Conservation (phyloP, 208 protist genomes). For the Porcisia deanei region DNA sequence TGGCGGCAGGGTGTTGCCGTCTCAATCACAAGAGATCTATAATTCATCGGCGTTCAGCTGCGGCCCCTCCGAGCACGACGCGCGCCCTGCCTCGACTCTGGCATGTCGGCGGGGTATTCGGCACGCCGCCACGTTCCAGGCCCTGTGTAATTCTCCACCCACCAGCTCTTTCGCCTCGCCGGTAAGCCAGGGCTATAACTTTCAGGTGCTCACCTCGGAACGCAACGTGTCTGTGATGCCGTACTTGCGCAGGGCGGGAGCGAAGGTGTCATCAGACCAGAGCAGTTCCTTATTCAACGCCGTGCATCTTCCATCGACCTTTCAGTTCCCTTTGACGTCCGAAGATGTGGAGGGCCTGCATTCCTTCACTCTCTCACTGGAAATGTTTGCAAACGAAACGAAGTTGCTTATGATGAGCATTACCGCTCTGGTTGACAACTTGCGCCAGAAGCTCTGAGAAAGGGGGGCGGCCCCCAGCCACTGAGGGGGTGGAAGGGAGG, state of each 20-base stretch:
- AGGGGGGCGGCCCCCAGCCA: neutral
- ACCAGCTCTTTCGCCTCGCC: constrained; percentile 22
- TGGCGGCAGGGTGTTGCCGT: neutral
- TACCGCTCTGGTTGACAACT: constrained; percentile 66
- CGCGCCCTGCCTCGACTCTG: neutral
- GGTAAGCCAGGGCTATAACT: constrained; percentile 25
- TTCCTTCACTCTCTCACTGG: constrained; percentile 71
- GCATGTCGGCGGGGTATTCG: neutral
- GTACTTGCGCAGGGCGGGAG: constrained; percentile 24
- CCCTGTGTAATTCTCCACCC: neutral
- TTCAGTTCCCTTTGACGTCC: constrained; percentile 72
- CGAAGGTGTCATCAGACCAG: constrained; percentile 1
- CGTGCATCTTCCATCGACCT: constrained; percentile 60
- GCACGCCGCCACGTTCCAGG: constrained; percentile 28
- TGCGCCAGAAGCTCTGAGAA: constrained; percentile 46
- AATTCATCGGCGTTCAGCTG: neutral
- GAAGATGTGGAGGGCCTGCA: constrained; percentile 83
- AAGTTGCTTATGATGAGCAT: constrained; percentile 75
- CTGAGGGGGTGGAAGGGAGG: neutral
- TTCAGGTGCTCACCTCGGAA: constrained; percentile 38
- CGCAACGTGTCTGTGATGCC: constrained; percentile 49
- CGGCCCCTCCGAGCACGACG: neutral
- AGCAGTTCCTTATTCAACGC: constrained; percentile 7
- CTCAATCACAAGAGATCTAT: neutral
- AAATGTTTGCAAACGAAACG: constrained; percentile 86